Percentiles rank a stretch among this genome's conserved stretches.
phyloP scores from a whole-genome alignment of 371 early-diverging fungal species.

The Entomophthora muscae region DNA sequence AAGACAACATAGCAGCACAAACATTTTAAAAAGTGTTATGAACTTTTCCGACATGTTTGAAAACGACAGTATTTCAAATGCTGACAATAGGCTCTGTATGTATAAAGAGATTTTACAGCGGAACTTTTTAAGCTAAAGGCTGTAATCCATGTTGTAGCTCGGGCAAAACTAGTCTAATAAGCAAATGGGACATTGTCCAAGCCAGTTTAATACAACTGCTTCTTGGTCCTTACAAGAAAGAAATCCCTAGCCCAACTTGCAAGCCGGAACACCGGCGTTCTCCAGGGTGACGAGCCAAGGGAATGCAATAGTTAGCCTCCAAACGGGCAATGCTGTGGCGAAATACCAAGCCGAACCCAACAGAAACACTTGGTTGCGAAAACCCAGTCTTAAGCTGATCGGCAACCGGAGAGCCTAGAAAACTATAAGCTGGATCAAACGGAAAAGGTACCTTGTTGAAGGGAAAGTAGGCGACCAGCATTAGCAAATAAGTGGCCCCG shows the following conservation, averaged over 20 bases:
- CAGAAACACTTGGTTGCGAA: constrained; percentile 40
- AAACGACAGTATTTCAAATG: too few relatives aligned
- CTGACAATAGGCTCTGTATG: too few relatives aligned
- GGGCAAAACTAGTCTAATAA: too few relatives aligned
- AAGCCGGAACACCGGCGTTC: constrained; percentile 64
- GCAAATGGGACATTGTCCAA: too few relatives aligned
- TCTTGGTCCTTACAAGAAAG: constrained; percentile 38
- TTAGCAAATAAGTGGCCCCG: constrained; percentile 74
- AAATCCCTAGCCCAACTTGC: constrained; percentile 74
- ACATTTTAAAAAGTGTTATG: too few relatives aligned
- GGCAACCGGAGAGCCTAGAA: constrained; percentile 8
- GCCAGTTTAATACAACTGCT: not conserved
- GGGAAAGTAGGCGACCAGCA: constrained; percentile 50
- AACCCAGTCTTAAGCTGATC: constrained; percentile 20
- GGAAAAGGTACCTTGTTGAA: constrained; percentile 20
- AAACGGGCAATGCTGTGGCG: constrained; percentile 67
- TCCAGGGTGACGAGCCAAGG: constrained; percentile 44
- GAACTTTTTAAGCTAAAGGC: too few relatives aligned
- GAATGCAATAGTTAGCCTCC: constrained; percentile 80
- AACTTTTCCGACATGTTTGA: too few relatives aligned
- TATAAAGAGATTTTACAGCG: too few relatives aligned
- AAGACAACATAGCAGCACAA: too few relatives aligned
- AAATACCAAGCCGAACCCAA: constrained; percentile 68
- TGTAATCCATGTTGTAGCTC: too few relatives aligned
- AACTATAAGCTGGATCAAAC: not conserved